These are phyloP conservation scores for Daldinia loculata DNA, from an alignment of 495 filamentous ascomycete species.

Conservation along the genomic window DNA sequence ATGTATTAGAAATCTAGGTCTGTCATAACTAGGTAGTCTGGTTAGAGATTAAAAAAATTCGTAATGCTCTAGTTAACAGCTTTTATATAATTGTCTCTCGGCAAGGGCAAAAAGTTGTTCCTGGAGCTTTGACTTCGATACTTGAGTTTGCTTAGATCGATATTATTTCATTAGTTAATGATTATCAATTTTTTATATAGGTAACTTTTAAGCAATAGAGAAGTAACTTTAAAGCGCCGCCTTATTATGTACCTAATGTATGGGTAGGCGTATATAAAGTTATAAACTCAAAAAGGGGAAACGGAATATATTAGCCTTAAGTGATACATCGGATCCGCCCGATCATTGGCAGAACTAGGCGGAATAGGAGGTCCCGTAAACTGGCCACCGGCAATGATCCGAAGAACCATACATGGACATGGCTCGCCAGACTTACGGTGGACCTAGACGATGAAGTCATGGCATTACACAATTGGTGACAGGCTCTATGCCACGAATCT, in stretches of 20 bases:
- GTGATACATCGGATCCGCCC: slow-evolving; percentile 10
- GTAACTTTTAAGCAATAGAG: background rate
- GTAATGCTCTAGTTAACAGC: no score
- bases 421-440: background rate
- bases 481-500: slow-evolving; percentile 12
- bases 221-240: background rate
- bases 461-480: slow-evolving; percentile 25
- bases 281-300: background rate
- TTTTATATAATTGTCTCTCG: no score
- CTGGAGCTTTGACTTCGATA: no score
- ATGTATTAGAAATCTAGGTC: background rate
- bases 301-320: background rate
- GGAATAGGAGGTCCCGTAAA: slow-evolving; percentile 24
- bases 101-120: no score
- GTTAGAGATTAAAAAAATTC: background rate
- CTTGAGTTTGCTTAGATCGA: no score
- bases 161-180: no score
- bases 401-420: background rate
- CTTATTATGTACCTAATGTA: background rate
- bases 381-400: background rate
- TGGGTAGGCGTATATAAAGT: background rate
- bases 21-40: background rate
- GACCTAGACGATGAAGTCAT: slow-evolving; percentile 27
- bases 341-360: slow-evolving; percentile 21
- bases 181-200: no score